These are phyloP conservation scores for Suhomyces sp. DNA, from an alignment of 805 yeast species.

Conservation along the genomic window DNA sequence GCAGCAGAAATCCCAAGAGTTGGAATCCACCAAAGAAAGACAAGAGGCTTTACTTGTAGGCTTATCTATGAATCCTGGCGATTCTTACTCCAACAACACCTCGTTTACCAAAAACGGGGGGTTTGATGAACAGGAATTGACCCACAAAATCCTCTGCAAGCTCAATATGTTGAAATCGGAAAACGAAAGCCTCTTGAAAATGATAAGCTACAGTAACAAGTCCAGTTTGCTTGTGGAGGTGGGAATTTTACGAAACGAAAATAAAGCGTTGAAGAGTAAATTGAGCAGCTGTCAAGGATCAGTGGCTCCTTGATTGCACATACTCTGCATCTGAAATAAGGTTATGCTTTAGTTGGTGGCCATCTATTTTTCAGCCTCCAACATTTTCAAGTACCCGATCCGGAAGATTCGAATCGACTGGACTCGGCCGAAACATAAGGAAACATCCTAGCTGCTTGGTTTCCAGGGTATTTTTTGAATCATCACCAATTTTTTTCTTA, in stretches of 20 bases:
- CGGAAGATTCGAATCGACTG: neutral
- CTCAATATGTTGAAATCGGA: slow-evolving; percentile 61
- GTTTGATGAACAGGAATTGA: slow-evolving; percentile 70
- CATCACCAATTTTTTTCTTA: neutral
- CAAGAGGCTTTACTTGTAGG: slow-evolving; percentile 56
- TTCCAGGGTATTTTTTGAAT: neutral
- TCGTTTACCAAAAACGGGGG: slow-evolving; percentile 50
- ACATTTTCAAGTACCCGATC: neutral
- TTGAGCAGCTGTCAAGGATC: neutral
- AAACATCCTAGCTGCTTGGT: neutral
- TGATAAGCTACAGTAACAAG: slow-evolving; percentile 73
- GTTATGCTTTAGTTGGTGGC: neutral
- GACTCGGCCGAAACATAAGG: neutral
- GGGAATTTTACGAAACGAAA: slow-evolving; percentile 52
- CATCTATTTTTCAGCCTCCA: neutral
- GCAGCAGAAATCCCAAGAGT: slow-evolving; percentile 44
- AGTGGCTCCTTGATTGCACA: neutral
- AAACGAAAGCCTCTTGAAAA: slow-evolving; percentile 64
- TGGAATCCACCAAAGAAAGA: slow-evolving; percentile 58
- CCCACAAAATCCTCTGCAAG: slow-evolving; percentile 67
- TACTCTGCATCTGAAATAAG: neutral
- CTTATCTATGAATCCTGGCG: slow-evolving; percentile 16
- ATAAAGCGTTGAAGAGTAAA: slow-evolving; percentile 6
- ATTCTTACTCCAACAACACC: slow-evolving; percentile 6
- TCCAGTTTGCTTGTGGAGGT: slow-evolving; percentile 68